Evolutionary conservation across 257 asterid species (phyloP).

Genomic region (Phtheirospermum japonicum): DNA sequence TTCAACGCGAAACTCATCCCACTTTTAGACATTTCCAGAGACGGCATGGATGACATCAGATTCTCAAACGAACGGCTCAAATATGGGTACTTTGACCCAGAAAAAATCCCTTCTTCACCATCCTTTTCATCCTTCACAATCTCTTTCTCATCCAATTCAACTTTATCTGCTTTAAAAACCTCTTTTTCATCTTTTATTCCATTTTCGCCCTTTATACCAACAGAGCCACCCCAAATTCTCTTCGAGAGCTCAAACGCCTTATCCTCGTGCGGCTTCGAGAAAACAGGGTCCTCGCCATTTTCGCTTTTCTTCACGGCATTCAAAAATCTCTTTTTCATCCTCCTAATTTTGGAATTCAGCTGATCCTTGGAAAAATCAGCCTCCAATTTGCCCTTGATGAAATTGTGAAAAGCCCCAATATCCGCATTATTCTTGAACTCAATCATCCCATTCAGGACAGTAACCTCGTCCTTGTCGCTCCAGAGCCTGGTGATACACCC

Average conservation of each 20-base stretch:
- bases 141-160: neutral
- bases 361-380: constrained; percentile 39
- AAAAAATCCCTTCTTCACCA: constrained; percentile 27
- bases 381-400: constrained; percentile 38
- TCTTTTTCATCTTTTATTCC: constrained; percentile 15
- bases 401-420: constrained; percentile 39
- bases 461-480: constrained; percentile 52
- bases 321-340: constrained; percentile 46
- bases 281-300: constrained; percentile 38
- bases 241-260: constrained; percentile 39
- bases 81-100: constrained; percentile 40
- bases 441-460: constrained; percentile 47
- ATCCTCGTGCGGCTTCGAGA: constrained; percentile 44
- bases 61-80: constrained; percentile 33
- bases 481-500: constrained; percentile 41
- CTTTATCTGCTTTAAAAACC: too few species aligned
- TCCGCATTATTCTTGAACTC: constrained; percentile 40
- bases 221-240: constrained; percentile 47
- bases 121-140: constrained; percentile 13
- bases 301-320: constrained; percentile 34
- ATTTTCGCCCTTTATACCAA: neutral
- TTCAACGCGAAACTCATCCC: constrained; percentile 29
- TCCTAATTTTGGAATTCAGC: constrained; percentile 41
- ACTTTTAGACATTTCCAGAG: constrained; percentile 18
- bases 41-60: constrained; percentile 8